Evolutionary conservation across 371 early-diverging fungal genomes (phyloP), one percentile per base, ranked within the genome.

Genomic region (Rhizomucor pusillus): DNA sequence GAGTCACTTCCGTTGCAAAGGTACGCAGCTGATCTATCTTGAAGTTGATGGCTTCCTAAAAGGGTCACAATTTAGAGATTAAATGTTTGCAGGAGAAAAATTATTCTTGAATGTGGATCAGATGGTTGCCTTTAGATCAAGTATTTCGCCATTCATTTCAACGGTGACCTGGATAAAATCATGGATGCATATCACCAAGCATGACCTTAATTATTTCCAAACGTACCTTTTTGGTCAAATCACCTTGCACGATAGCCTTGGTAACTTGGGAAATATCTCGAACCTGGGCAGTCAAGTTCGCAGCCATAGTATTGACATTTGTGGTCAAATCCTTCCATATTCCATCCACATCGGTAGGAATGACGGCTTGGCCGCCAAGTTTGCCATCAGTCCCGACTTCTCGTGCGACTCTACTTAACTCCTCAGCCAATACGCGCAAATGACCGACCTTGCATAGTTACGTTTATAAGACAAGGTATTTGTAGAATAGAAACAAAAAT

Each of bases 1-100:
- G 77, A 35, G 79, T 76, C 12, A 87, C 84, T 56, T 87, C 86
- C 1, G 71, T 68, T 5, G 81, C 82, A 62, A 82, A 82, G 1
- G 69, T 78, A 43, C 59, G 58, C 3, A 63, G 56, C 63, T 60
- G 47, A n/a, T 73, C 72, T 9, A 81, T 79, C 82, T 79, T 79
- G 25, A 51, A 53, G 50, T 58, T 58, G 20, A 54, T 41, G 5
- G 54, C 35, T 7, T 37, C 37, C 37, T 37, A 37, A n/a, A n/a
- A n/a, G n/a, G n/a, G n/a, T n/a, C n/a, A n/a, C n/a, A n/a, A n/a
- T n/a, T n/a, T n/a, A n/a, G n/a, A n/a, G n/a, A n/a, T n/a, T n/a
- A n/a, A 37, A 14, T 37, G 14, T 37, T 37, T 37, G 14, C 37
- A 14, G 14, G 37, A 37, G 14, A 37, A 37, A 37, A 37, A 37